Base-by-base conservation (phyloP, 306 rosid species). In the Alnus glutinosa region DNA sequence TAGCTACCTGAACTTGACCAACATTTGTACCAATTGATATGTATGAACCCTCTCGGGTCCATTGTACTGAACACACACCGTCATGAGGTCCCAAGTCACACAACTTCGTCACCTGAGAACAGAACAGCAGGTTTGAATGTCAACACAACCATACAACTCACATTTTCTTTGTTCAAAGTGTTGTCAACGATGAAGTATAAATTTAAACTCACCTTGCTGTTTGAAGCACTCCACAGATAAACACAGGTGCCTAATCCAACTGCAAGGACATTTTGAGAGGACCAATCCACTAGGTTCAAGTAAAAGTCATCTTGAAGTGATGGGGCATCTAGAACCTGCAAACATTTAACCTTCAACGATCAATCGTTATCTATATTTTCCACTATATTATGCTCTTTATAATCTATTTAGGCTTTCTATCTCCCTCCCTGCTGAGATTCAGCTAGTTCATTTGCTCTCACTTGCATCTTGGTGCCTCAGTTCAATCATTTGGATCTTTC, bases 301-400 rank as follows among this genome's bases (percentile, higher is more conserved):
- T 96, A 96, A 79, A 96, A 96, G 80, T 96, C 99, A 86, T 96
- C 99, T 75, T 96, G 99, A 73, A 96, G 96, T n/a, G 99, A 93
- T 15, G 99, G 99, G 0, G 99, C 99, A 90, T 96, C 99, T 69
- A 96, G 74, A 89, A 96, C 96, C 99, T 96, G 90, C 89, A 79
- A 73, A 34, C 61, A 34, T 55, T 75, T 36, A 48, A 42, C 55
- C 39, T n/a, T 74, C 34, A 68, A 44, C 12, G 64, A 61, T 82
- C 85, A 81, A 77, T 9, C 72, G 58, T 73, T 51, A 42, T 62
- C 75, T 52, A 59, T 42, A 64, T 49, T 8, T 42, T 42, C 2
- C 5, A 44, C 71, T 12, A 7, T 11, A 39, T 50, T 13, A 18
- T 67, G 48, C 37, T 50, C 50, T 64, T 49, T 42, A 76, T 9